phyloP scores from a whole-genome alignment of 225 moss, liverwort and hornwort species.

The Antitrichia curtipendula region DNA sequence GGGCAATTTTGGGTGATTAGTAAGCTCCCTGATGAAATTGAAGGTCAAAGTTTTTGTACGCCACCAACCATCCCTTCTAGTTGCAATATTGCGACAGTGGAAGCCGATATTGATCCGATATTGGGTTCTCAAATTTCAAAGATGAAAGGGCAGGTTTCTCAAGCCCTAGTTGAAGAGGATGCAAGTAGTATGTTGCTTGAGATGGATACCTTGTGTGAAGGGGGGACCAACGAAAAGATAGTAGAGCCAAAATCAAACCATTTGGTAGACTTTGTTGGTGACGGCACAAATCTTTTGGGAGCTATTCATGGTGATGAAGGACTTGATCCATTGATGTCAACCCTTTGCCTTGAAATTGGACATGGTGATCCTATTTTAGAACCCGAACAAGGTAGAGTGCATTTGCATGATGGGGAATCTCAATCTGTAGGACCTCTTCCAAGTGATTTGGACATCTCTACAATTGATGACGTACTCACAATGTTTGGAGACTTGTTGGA shows the following conservation, averaged over 20 bases:
- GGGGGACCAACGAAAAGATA: neutral
- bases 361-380: too few relatives aligned
- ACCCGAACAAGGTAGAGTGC: neutral
- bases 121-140: too few relatives aligned
- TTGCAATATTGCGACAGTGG: accelerated
- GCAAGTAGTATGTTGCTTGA: neutral
- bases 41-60: neutral
- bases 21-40: too few relatives aligned
- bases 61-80: neutral
- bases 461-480: too few relatives aligned
- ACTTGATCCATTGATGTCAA: neutral
- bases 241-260: accelerated
- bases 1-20: neutral
- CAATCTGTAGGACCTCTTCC: too few relatives aligned
- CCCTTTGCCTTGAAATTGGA: neutral
- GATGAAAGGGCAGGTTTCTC: neutral
- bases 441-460: neutral
- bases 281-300: neutral
- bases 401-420: neutral
- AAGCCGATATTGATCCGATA: neutral
- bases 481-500: too few relatives aligned
- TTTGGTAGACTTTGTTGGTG: neutral
- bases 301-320: neutral
- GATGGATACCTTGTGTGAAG: too few relatives aligned
- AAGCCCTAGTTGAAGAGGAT: neutral